Evolutionary conservation across 148 eudicot genomes (phyloP).

Genomic region (Rhododendron simsii): DNA sequence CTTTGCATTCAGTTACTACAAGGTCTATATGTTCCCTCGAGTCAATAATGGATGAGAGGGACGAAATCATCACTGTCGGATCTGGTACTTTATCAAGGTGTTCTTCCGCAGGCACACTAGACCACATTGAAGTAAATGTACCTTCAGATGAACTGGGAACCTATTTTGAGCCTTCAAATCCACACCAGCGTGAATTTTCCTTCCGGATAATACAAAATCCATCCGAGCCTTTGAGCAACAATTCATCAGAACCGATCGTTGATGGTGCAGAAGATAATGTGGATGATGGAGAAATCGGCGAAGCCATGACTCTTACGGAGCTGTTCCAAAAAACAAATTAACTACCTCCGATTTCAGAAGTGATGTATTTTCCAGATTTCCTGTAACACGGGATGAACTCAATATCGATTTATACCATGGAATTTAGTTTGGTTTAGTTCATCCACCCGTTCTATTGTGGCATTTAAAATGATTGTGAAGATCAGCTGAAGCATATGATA

Average conservation of each 20-base stretch:
- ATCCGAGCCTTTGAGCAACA: constrained; percentile 21
- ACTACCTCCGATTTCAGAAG: neutral
- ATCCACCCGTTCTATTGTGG: neutral
- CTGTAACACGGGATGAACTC: neutral
- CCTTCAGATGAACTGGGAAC: constrained; percentile 21
- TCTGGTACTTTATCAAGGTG: constrained; percentile 70
- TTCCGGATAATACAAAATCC: constrained; percentile 49
- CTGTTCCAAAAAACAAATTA: constrained; percentile 46
- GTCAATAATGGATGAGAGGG: constrained; percentile 64
- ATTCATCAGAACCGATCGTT: constrained; percentile 5
- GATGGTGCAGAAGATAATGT: constrained; percentile 15
- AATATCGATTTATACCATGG: neutral
- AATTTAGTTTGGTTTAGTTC: neutral
- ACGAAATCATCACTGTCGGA: constrained; percentile 69
- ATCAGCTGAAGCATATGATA: neutral
- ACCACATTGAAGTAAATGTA: constrained; percentile 35
- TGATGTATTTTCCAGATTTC: neutral
- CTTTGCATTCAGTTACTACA: constrained; percentile 51
- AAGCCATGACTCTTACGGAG: constrained; percentile 46
- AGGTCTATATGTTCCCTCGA: constrained; percentile 75
- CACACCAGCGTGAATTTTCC: constrained; percentile 31
- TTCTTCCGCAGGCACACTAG: constrained; percentile 64
- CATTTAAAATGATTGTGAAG: neutral
- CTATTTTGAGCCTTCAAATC: constrained; percentile 10
- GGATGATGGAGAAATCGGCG: constrained; percentile 23